Conservation (phyloP, 768 basidiomycete species). For the Rhizopogon vinicolor region DNA sequence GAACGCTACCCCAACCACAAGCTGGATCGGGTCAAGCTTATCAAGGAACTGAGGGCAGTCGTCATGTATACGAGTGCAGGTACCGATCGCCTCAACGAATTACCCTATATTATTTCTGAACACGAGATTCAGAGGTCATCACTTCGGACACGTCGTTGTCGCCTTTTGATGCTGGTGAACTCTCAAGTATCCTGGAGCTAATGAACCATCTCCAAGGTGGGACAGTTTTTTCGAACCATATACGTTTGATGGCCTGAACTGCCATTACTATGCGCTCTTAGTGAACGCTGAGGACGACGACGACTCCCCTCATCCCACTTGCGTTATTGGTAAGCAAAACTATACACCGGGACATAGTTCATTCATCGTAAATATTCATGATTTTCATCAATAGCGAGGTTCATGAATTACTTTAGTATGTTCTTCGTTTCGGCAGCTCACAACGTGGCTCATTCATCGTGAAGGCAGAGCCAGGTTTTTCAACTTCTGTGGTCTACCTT, state of each 20-base stretch:
- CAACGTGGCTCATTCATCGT: neutral
- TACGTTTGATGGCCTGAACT: no score
- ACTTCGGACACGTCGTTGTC: constrained; percentile 3
- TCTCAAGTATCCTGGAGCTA: constrained; percentile 5
- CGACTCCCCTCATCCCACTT: neutral
- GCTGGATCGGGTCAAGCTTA: neutral
- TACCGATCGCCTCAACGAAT: neutral
- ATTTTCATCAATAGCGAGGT: constrained; percentile 25
- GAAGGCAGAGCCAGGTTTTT: constrained; percentile 31
- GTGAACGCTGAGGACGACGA: neutral
- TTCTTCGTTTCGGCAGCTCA: neutral
- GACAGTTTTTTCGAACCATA: neutral
- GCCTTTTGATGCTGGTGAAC: constrained; percentile 5
- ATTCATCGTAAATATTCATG: neutral
- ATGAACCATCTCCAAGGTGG: constrained; percentile 6
- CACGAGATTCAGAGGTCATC: neutral
- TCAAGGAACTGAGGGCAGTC: constrained; percentile 3
- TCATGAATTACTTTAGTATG: constrained; percentile 42
- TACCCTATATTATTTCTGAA: neutral
- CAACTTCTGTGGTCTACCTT: constrained; percentile 43
- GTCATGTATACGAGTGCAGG: constrained; percentile 6
- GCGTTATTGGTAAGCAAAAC: neutral
- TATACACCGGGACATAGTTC: neutral
- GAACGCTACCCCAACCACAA: constrained; percentile 3
- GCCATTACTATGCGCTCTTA: neutral